Conservation (phyloP, 352 stramenopile species). For the Phytophthora ramorum region DNA sequence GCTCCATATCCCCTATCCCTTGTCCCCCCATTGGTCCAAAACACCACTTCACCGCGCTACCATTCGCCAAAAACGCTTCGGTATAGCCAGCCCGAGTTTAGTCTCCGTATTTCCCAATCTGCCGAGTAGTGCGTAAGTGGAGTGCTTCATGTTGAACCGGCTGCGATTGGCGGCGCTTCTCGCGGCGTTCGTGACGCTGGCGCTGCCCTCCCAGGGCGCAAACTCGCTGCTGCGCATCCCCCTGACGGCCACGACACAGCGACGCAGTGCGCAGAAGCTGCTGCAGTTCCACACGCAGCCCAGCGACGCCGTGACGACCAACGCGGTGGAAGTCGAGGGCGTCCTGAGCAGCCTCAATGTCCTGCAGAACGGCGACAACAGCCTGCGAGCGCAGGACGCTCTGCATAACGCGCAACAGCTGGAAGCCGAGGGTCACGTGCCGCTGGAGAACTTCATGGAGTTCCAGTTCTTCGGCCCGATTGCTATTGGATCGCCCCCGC, state of each 20-base stretch:
- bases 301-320: not conserved
- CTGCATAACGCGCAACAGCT: constrained; percentile 45
- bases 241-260: constrained; percentile 32
- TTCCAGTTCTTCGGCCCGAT: constrained; percentile 86
- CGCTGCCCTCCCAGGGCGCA: not conserved
- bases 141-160: constrained; percentile 1
- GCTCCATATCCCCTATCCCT: not conserved
- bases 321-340: constrained; percentile 18
- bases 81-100: not conserved
- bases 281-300: constrained; percentile 49
- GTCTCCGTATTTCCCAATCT: constrained; percentile 25
- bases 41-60: not conserved
- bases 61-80: not conserved
- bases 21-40: not conserved
- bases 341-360: constrained; percentile 29
- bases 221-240: constrained; percentile 51
- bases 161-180: constrained; percentile 1
- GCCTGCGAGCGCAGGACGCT: constrained; percentile 8
- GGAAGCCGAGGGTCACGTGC: constrained; percentile 46
- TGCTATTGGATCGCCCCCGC: constrained; percentile 64
- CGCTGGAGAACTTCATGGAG: constrained; percentile 85
- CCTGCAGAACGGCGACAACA: constrained; percentile 16
- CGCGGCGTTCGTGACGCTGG: constrained; percentile 15
- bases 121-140: not conserved
- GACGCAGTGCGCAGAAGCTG: constrained; percentile 41